phyloP scores from a whole-genome alignment of 2,329 filamentous ascomycete species.

The Alternaria consortialis region DNA sequence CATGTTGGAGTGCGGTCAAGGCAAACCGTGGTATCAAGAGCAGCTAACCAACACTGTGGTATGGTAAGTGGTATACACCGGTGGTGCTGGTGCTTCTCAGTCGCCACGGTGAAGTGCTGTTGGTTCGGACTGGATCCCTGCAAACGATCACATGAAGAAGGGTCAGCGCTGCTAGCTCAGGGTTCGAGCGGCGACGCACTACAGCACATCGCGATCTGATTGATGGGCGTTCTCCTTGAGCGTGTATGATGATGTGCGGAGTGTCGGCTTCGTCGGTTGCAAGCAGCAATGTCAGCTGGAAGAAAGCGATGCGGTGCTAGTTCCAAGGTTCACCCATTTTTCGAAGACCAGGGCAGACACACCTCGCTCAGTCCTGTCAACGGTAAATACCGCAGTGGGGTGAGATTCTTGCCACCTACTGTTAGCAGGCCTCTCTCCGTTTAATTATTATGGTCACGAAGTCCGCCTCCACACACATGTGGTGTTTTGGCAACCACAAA shows the following conservation, averaged over 20 bases:
- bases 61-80: background rate
- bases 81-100: background rate
- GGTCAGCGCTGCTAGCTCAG: background rate
- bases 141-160: background rate
- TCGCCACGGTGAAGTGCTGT: background rate
- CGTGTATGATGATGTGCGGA: background rate
- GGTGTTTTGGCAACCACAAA: constrained; percentile 1
- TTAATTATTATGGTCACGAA: background rate
- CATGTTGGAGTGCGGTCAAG: background rate
- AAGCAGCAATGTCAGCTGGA: background rate
- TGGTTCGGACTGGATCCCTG: background rate
- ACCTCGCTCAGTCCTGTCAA: background rate
- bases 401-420: background rate
- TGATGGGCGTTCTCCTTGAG: background rate
- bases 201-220: background rate
- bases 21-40: background rate
- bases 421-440: background rate
- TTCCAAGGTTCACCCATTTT: background rate
- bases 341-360: background rate
- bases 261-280: background rate
- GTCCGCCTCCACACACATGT: background rate
- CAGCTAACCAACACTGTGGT: background rate
- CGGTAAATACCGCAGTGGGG: background rate
- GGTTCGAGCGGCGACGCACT: background rate
- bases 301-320: background rate